phyloP scores from a whole-genome alignment of 495 filamentous ascomycete species.

The Aspergillus saccharolyticus region DNA sequence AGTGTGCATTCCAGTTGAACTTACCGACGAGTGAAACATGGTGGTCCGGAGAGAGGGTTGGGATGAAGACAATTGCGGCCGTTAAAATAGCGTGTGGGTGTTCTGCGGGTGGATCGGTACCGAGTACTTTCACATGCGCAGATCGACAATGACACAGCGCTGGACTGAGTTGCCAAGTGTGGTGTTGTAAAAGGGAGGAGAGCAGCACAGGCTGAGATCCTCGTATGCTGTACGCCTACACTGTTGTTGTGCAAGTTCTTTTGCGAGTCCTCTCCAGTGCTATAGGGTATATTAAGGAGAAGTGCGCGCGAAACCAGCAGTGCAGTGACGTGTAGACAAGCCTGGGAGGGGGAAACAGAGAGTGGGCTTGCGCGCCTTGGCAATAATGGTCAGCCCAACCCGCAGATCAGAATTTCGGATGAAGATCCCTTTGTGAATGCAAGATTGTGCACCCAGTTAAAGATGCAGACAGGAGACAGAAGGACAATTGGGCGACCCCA shows the following conservation, averaged over 20 bases:
- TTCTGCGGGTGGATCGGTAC: not conserved
- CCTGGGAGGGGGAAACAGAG: not conserved
- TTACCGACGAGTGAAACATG: constrained; percentile 42
- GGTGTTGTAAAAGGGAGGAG: not conserved
- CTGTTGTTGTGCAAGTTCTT: not conserved
- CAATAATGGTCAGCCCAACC: not conserved
- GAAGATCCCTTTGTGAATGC: too few species aligned
- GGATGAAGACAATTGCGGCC: not conserved
- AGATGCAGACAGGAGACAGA: not conserved
- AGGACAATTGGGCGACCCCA: constrained; percentile 8
- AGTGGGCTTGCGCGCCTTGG: constrained; percentile 2
- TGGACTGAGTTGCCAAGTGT: not conserved
- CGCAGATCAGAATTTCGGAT: not conserved
- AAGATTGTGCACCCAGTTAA: not conserved
- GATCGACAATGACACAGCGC: not conserved
- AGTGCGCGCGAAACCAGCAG: not conserved
- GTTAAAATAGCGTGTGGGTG: not conserved
- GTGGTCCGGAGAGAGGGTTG: constrained; percentile 7
- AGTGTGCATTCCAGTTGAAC: constrained; percentile 5
- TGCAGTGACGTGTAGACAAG: constrained; percentile 14
- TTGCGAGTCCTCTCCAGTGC: not conserved
- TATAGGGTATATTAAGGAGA: not conserved
- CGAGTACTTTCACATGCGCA: not conserved
- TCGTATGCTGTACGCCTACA: not conserved
- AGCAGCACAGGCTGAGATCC: not conserved